phyloP scores from a whole-genome alignment of 2,329 filamentous ascomycete genomes.

The Tolypocladium cylindrosporum region DNA sequence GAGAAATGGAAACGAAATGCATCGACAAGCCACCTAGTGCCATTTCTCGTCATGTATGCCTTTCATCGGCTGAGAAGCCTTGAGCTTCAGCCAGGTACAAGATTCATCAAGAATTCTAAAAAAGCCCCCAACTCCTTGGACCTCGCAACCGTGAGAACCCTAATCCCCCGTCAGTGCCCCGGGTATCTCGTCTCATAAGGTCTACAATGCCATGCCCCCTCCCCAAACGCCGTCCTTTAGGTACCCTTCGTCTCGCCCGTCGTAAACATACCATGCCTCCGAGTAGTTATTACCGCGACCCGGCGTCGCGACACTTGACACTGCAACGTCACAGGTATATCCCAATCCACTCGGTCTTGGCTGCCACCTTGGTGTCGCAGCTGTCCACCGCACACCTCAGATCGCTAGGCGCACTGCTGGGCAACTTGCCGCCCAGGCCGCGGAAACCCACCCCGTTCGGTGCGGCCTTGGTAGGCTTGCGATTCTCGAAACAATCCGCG shows the following conservation, averaged over 20 bases:
- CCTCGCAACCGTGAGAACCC: neutral
- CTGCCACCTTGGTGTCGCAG: constrained; percentile 42
- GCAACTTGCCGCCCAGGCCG: constrained; percentile 15
- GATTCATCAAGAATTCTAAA: neutral
- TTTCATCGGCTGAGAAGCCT: no score
- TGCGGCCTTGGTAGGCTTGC: constrained; percentile 28
- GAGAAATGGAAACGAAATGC: neutral
- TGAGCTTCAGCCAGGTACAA: neutral
- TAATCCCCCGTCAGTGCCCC: neutral
- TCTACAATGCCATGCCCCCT: neutral
- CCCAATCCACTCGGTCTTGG: constrained; percentile 51
- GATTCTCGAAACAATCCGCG: constrained; percentile 49
- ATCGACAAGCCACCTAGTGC: neutral
- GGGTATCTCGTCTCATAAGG: neutral
- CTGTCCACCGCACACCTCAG: constrained; percentile 46
- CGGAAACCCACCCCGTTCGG: constrained; percentile 29
- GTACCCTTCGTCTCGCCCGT: neutral
- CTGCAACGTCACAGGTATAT: constrained; percentile 36
- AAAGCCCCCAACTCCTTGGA: neutral
- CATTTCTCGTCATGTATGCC: neutral
- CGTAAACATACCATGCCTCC: neutral
- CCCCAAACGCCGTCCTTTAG: neutral
- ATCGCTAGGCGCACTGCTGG: constrained; percentile 16
- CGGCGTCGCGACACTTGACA: neutral
- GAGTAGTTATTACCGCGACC: neutral